These are phyloP conservation scores for Penicillium chermesinum DNA, from an alignment of 495 filamentous ascomycete species.

Conservation along the genomic window DNA sequence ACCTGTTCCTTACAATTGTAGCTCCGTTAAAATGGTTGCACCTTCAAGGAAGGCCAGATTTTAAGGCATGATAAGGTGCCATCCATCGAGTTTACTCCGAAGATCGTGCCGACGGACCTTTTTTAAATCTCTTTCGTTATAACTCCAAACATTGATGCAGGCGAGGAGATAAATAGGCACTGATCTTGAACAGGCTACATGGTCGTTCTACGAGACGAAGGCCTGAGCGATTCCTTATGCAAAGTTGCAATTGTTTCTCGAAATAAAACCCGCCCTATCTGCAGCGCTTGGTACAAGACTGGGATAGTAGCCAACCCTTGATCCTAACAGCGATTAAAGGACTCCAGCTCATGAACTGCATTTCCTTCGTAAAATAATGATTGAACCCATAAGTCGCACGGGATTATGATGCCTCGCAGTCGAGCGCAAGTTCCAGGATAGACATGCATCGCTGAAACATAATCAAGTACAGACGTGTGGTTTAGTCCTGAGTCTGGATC, in stretches of 20 bases:
- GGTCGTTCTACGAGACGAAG: too few species aligned
- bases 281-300: neutral
- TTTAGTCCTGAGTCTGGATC: slow-evolving; percentile 66
- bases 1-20: too few species aligned
- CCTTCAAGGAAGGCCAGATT: too few species aligned
- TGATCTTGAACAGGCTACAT: too few species aligned
- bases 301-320: slow-evolving; percentile 4
- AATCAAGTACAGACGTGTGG: neutral
- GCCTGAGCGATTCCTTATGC: neutral
- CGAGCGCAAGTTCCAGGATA: neutral
- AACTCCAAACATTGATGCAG: too few species aligned
- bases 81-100: too few species aligned
- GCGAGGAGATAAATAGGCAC: too few species aligned
- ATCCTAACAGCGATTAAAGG: neutral
- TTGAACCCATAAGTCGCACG: too few species aligned
- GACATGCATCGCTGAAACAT: neutral
- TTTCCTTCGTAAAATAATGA: slow-evolving; percentile 17
- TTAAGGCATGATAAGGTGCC: too few species aligned
- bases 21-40: too few species aligned
- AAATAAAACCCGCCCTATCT: neutral
- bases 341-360: neutral
- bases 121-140: too few species aligned
- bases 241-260: neutral
- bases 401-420: neutral
- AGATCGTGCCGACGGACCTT: too few species aligned